Evolutionary conservation across 805 yeast species (phyloP).

Genomic region (Ogataea paraovalis): DNA sequence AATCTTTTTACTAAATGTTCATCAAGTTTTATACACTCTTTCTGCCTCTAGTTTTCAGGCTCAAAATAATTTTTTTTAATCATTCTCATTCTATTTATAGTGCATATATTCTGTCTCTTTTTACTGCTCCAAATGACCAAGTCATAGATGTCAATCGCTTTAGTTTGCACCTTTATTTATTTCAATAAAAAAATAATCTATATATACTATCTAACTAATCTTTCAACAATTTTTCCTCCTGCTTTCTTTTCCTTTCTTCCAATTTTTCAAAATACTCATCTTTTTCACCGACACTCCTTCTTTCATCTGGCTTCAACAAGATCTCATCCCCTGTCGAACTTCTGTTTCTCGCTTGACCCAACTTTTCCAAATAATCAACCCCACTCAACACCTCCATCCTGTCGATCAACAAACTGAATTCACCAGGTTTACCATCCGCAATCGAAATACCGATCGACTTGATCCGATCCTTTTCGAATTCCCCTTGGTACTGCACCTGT

Average conservation of each 20-base stretch:
- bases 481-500: conserved; percentile 50
- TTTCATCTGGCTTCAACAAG: not conserved
- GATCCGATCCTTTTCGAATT: conserved; percentile 58
- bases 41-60: not conserved
- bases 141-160: too few species aligned
- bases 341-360: conserved; percentile 34
- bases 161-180: not conserved
- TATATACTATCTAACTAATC: not conserved
- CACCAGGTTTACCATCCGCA: conserved; percentile 74
- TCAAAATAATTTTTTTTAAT: too few species aligned
- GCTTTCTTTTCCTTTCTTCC: not conserved
- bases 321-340: not conserved
- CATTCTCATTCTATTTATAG: too few species aligned
- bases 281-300: not conserved
- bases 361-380: conserved; percentile 40
- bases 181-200: not conserved
- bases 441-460: conserved; percentile 76
- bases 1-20: not conserved
- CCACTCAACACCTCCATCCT: conserved; percentile 69
- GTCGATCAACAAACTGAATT: conserved; percentile 64
- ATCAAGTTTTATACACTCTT: not conserved
- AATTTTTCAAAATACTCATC: not conserved
- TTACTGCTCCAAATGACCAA: too few species aligned
- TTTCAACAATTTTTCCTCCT: not conserved
- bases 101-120: too few species aligned